Percentiles rank a stretch among this genome's conserved stretches.
These are phyloP conservation scores for Tylopilus vinaceipallidus DNA, from an alignment of 768 basidiomycete genomes.

Conservation along the genomic window DNA sequence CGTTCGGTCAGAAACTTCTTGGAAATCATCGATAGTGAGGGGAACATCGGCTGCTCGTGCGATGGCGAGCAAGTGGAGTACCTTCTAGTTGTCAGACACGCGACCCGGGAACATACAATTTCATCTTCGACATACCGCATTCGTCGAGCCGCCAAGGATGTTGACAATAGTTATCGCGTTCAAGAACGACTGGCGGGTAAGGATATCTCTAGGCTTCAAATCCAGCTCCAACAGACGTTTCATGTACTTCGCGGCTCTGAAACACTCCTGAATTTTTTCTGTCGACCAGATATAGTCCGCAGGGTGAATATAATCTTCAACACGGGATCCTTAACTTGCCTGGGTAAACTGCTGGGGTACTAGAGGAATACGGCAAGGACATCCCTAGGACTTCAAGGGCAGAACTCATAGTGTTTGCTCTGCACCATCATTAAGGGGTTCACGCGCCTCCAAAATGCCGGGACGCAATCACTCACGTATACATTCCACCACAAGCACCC, in stretches of 20 bases:
- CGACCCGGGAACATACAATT: neutral
- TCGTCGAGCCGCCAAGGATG: conserved; percentile 84
- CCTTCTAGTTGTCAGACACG: conserved; percentile 39
- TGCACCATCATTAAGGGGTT: conserved; percentile 19
- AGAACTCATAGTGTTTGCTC: conserved; percentile 88
- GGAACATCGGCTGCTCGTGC: conserved; percentile 75
- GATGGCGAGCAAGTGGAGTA: conserved; percentile 82
- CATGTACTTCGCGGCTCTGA: conserved; percentile 73
- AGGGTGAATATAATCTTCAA: neutral
- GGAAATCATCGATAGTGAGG: conserved; percentile 85
- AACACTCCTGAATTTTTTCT: conserved; percentile 85
- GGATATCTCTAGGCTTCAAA: conserved; percentile 78
- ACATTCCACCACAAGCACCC: conserved; percentile 89
- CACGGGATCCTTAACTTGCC: conserved; percentile 36
- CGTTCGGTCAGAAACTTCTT: conserved; percentile 71
- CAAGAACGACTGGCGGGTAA: conserved; percentile 70
- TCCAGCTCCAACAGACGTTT: conserved; percentile 72
- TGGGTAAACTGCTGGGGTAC: conserved; percentile 71
- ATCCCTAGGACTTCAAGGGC: conserved; percentile 83
- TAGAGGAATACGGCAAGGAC: conserved; percentile 76
- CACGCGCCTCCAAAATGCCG: neutral
- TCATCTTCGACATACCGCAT: conserved; percentile 56
- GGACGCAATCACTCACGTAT: conserved; percentile 48
- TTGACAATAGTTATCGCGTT: conserved; percentile 83
- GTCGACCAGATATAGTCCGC: no score